phyloP scores from a whole-genome alignment of 2,329 filamentous ascomycete genomes.

The Aspergillus sp. region DNA sequence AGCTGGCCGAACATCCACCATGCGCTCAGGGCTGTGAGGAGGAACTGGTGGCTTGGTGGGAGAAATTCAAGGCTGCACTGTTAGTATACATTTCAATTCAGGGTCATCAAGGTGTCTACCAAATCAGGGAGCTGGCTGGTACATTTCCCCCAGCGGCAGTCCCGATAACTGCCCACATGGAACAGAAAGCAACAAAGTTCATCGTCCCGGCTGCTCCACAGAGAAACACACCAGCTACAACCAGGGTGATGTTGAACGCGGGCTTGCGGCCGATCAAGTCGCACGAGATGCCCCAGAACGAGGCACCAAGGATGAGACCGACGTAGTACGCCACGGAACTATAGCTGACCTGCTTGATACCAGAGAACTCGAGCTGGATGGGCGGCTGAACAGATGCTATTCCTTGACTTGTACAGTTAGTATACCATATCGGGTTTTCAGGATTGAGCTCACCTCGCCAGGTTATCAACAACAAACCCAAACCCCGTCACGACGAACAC shows the following conservation, averaged over 20 bases:
- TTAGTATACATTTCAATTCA: no score
- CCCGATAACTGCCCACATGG: slow-evolving; percentile 29
- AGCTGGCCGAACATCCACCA: slow-evolving; percentile 53
- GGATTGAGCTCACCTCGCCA: slow-evolving; percentile 5
- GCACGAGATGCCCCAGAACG: slow-evolving; percentile 46
- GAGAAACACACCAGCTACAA: slow-evolving; percentile 39
- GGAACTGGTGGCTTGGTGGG: slow-evolving; percentile 28
- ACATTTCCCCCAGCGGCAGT: slow-evolving; percentile 30
- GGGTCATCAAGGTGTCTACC: slow-evolving; percentile 1
- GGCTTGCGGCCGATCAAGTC: slow-evolving; percentile 46
- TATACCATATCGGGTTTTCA: background rate
- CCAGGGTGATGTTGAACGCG: slow-evolving; percentile 48
- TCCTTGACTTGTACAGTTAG: slow-evolving; percentile 29
- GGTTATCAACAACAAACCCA: slow-evolving; percentile 68
- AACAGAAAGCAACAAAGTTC: slow-evolving; percentile 29
- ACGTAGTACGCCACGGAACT: slow-evolving; percentile 37
- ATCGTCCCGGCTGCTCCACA: slow-evolving; percentile 25
- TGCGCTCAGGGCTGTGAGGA: slow-evolving; percentile 40
- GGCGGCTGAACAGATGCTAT: slow-evolving; percentile 30
- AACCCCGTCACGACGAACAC: slow-evolving; percentile 67
- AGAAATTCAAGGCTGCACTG: slow-evolving; percentile 24
- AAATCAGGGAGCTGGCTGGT: slow-evolving; percentile 29
- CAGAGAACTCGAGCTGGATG: slow-evolving; percentile 26
- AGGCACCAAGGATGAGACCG: slow-evolving; percentile 48
- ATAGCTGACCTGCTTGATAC: slow-evolving; percentile 28